Evolutionary conservation across 1,284 basidiomycete species (phyloP).

Genomic region (Peniophora sp.): DNA sequence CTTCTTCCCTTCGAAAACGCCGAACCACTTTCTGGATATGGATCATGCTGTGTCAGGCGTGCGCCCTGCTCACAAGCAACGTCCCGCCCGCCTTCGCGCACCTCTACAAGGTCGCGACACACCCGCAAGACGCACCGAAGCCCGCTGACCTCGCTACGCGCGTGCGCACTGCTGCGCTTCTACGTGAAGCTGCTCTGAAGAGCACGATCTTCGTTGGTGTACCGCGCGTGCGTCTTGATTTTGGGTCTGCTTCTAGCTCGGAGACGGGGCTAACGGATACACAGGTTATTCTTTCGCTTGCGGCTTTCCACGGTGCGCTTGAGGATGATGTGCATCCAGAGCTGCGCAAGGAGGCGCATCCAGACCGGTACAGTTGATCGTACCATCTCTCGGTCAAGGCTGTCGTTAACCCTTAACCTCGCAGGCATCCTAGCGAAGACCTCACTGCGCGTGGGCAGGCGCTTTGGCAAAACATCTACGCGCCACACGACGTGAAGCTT

Average conservation of each 20-base stretch:
- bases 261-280: background rate
- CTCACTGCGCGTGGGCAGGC: constrained; percentile 58
- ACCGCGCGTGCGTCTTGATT: constrained; percentile 56
- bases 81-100: constrained; percentile 72
- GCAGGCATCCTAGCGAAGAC: no score
- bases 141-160: constrained; percentile 39
- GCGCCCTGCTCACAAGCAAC: constrained; percentile 78
- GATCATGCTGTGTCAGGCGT: constrained; percentile 36
- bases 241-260: background rate
- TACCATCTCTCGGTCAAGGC: background rate
- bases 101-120: constrained; percentile 66
- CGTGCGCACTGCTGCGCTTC: constrained; percentile 69
- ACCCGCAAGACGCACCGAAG: constrained; percentile 34
- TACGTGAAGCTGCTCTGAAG: constrained; percentile 92
- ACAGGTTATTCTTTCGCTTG: constrained; percentile 79
- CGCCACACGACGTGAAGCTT: constrained; percentile 85
- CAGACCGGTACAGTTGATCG: constrained; percentile 1
- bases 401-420: no score
- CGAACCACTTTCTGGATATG: background rate
- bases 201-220: constrained; percentile 91
- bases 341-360: constrained; percentile 52
- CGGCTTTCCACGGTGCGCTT: constrained; percentile 65
- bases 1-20: background rate
- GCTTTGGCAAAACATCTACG: constrained; percentile 90
- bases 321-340: constrained; percentile 71